phyloP scores from a whole-genome alignment of 139 green algal species.

The Astrephomene gubernaculifera region DNA sequence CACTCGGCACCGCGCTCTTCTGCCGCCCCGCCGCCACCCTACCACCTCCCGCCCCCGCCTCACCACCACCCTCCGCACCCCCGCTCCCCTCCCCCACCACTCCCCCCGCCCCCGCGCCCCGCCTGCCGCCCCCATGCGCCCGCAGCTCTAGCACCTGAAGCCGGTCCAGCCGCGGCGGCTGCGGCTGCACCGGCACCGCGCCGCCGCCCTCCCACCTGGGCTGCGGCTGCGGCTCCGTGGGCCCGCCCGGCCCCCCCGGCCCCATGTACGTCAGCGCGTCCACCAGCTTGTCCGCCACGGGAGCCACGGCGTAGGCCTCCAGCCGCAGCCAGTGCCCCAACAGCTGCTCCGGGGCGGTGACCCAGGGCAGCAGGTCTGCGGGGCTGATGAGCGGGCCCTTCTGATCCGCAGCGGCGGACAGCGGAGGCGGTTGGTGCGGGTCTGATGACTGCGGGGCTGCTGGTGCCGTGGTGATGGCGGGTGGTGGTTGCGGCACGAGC shows the following conservation, averaged over 20 bases:
- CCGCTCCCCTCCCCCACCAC: not conserved
- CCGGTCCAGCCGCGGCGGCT: not conserved
- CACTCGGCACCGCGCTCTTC: not conserved
- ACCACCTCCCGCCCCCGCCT: not conserved
- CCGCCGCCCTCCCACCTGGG: too few relatives aligned
- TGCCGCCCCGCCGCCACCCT: not conserved
- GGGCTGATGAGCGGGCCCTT: slow-evolving; percentile 4
- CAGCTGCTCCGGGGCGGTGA: slow-evolving; percentile 23
- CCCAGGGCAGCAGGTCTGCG: slow-evolving; percentile 42
- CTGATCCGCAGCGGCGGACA: not conserved
- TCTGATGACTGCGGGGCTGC: not conserved
- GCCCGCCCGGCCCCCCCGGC: not conserved
- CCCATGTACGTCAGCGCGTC: slow-evolving; percentile 20
- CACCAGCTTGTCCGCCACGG: slow-evolving; percentile 36
- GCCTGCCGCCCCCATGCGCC: not conserved
- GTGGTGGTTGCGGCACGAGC: slow-evolving; percentile 6
- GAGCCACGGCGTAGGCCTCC: slow-evolving; percentile 46
- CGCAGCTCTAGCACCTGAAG: not conserved
- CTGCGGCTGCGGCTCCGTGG: not conserved
- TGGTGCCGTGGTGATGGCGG: not conserved
- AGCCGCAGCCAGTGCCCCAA: slow-evolving; percentile 42
- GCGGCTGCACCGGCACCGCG: too few relatives aligned
- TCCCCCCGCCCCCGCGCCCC: not conserved
- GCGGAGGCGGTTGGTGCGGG: not conserved
- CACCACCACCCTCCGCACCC: not conserved